Percentiles rank a stretch among this genome's conserved stretches.
These are phyloP conservation scores for Haplographium delicatum DNA, from an alignment of 495 filamentous ascomycete species.

Conservation along the genomic window DNA sequence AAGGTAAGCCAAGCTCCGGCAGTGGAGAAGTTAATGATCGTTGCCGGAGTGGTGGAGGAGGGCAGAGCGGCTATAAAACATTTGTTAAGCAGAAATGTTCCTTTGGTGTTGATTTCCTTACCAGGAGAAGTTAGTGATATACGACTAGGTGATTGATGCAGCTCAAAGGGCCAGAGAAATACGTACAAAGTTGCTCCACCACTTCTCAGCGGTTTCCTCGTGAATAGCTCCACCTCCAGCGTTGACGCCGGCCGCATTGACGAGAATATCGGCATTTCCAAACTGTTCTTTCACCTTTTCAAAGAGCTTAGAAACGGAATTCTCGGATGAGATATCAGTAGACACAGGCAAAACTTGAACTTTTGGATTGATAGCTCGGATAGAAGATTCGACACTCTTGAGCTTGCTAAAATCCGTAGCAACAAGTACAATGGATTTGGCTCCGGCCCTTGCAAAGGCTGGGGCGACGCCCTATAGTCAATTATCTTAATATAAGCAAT, in stretches of 20 bases:
- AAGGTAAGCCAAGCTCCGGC: constrained; percentile 23
- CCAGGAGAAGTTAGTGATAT: constrained; percentile 7
- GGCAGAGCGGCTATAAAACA: constrained; percentile 31
- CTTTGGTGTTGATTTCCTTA: constrained; percentile 39
- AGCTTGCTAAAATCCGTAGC: constrained; percentile 31
- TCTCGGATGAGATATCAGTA: constrained; percentile 29
- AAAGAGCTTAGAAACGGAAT: constrained; percentile 31
- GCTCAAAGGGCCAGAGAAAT: not conserved
- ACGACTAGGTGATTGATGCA: no score
- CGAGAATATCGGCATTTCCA: constrained; percentile 37
- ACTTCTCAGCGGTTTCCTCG: constrained; percentile 27
- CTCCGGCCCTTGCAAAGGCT: constrained; percentile 36
- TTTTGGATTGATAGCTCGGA: constrained; percentile 27
- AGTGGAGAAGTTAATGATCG: constrained; percentile 38
- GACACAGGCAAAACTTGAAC: constrained; percentile 28
- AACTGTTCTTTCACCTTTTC: constrained; percentile 32
- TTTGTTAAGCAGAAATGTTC: constrained; percentile 33
- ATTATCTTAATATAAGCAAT: no score
- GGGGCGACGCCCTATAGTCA: no score
- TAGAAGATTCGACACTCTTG: constrained; percentile 25
- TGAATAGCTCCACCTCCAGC: constrained; percentile 14
- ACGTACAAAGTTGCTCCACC: constrained; percentile 32
- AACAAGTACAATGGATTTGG: constrained; percentile 37
- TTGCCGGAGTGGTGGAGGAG: constrained; percentile 24
- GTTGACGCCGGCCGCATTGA: constrained; percentile 40